Conservation (phyloP, 169 alveolate species). For the Plasmodium vivax region DNA sequence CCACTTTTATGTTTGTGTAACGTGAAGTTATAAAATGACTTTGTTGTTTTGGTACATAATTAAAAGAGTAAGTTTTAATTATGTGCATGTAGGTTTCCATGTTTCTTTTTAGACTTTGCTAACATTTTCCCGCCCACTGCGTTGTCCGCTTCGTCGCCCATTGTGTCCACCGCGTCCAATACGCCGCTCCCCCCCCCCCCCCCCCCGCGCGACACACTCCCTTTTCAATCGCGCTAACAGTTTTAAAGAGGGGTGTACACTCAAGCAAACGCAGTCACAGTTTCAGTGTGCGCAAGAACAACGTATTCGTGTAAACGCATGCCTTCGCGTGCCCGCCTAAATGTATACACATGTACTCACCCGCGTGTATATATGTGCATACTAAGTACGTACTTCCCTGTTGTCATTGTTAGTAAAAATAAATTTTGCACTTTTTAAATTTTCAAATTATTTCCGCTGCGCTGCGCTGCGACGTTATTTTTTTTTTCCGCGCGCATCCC, state of each 20-base stretch:
- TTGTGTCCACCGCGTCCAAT: background rate
- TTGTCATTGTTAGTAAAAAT: slow-evolving; percentile 38
- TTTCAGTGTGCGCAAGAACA: background rate
- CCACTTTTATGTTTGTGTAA: background rate
- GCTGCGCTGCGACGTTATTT: background rate
- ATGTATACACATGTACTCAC: slow-evolving; percentile 11
- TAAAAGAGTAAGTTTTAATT: slow-evolving; percentile 11
- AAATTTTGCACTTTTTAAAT: slow-evolving; percentile 47
- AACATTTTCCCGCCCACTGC: background rate
- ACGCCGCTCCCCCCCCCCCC: background rate
- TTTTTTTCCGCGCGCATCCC: slow-evolving; percentile 9
- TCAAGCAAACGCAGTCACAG: background rate
- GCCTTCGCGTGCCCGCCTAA: background rate
- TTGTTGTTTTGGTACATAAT: slow-evolving; percentile 61
- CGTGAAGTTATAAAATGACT: slow-evolving; percentile 31
- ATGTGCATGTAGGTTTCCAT: background rate
- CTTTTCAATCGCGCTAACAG: background rate
- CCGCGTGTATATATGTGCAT: slow-evolving; percentile 12
- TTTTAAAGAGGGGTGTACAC: background rate
- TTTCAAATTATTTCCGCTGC: slow-evolving; percentile 6
- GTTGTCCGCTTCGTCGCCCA: background rate
- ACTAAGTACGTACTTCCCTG: background rate
- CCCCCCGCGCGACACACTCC: background rate
- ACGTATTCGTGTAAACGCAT: background rate
- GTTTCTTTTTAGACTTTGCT: background rate